A percentile compares a stretch with the other conserved stretches of the same genome.
phyloP scores from a whole-genome alignment of 148 eudicot species.

The Heliamphora exappendiculata region DNA sequence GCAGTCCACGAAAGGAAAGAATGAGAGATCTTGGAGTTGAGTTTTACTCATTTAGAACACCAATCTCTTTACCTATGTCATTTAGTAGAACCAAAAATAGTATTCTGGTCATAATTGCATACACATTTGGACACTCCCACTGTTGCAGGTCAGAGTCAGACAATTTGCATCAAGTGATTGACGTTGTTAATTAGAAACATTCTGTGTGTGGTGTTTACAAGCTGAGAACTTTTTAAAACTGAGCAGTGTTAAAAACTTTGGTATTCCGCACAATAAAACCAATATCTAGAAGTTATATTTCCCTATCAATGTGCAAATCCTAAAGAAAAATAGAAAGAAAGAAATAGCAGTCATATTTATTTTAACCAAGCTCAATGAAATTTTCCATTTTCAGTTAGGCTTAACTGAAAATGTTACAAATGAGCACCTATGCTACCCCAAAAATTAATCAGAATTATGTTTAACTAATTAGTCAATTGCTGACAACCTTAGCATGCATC shows the following conservation, averaged over 20 bases:
- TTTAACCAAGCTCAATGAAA: not conserved
- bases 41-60: not conserved
- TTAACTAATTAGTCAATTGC: not conserved
- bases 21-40: not conserved
- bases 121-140: not conserved
- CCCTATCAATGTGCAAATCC: not conserved
- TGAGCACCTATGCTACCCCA: not conserved
- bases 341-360: not conserved
- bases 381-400: not conserved
- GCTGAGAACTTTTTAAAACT: not conserved
- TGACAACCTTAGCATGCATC: not conserved
- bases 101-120: not conserved
- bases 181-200: not conserved
- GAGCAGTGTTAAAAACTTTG: not conserved
- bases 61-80: not conserved
- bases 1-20: constrained; percentile 22
- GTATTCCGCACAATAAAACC: not conserved
- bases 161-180: not conserved
- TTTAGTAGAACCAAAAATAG: not conserved
- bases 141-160: not conserved
- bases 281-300: not conserved
- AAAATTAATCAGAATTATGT: not conserved
- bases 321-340: not conserved
- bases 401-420: not conserved
- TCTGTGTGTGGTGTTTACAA: not conserved